These are phyloP conservation scores for Aspergillus coremiiformis DNA, from an alignment of 495 filamentous ascomycete species.

Conservation along the genomic window DNA sequence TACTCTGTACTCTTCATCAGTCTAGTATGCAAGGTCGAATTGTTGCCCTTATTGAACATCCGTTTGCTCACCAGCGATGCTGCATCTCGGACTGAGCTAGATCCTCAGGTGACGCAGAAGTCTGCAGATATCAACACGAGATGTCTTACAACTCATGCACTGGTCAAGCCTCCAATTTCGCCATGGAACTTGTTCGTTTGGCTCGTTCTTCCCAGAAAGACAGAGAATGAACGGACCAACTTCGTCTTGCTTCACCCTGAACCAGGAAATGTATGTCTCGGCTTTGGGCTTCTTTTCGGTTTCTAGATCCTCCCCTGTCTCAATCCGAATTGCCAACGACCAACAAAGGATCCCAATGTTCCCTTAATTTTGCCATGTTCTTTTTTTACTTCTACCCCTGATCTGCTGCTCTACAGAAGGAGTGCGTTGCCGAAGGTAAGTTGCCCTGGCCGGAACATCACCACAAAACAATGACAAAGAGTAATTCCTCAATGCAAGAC, in stretches of 20 bases:
- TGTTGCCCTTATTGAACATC: too few relatives aligned
- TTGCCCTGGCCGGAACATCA: background rate
- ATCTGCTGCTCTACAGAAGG: background rate
- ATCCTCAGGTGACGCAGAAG: background rate
- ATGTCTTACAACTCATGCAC: background rate
- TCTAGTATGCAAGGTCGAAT: too few relatives aligned
- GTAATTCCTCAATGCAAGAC: background rate
- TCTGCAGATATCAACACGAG: background rate
- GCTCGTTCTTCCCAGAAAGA: background rate
- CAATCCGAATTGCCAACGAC: background rate
- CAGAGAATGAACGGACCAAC: background rate
- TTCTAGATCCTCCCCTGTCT: conserved; percentile 13
- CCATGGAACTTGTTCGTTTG: background rate
- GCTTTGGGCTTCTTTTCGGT: conserved; percentile 4
- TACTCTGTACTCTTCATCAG: too few relatives aligned
- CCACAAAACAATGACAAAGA: background rate
- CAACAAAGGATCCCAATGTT: background rate
- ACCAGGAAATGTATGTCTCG: conserved; percentile 6
- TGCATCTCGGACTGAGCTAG: background rate
- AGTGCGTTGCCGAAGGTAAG: too few relatives aligned
- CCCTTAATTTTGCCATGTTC: too few relatives aligned
- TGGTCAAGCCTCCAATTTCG: background rate
- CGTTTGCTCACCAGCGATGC: too few relatives aligned
- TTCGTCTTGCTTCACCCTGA: background rate
- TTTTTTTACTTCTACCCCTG: background rate